A percentile compares a stretch with the other conserved stretches of the same genome.
Evolutionary conservation across 345 rosid species (phyloP).

Genomic region (Camelina sativa): DNA sequence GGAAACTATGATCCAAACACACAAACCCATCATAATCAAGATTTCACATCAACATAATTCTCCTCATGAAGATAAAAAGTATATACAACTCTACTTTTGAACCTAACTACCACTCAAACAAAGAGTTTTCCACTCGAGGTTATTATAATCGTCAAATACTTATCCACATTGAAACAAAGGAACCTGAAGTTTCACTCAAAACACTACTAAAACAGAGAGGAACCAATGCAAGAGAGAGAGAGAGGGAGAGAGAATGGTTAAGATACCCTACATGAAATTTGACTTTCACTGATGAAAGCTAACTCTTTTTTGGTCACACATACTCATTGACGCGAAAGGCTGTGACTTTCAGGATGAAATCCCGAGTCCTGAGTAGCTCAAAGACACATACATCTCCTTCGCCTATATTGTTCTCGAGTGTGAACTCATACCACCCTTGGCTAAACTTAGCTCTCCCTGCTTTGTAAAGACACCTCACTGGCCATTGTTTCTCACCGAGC

Average conservation of each 20-base stretch:
- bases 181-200: slow-evolving; percentile 35
- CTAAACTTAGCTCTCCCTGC: slow-evolving; percentile 88
- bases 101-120: slow-evolving; percentile 33
- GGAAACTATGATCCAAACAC: background rate
- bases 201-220: slow-evolving; percentile 28
- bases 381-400: slow-evolving; percentile 90
- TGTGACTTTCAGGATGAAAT: slow-evolving; percentile 75
- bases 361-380: slow-evolving; percentile 71
- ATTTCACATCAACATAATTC: slow-evolving; percentile 27
- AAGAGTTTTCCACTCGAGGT: slow-evolving; percentile 26
- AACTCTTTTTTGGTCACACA: background rate
- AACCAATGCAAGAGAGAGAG: slow-evolving; percentile 32
- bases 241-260: background rate
- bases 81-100: slow-evolving; percentile 35
- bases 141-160: slow-evolving; percentile 21
- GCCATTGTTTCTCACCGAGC: slow-evolving; percentile 75
- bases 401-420: slow-evolving; percentile 76
- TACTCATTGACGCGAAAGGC: slow-evolving; percentile 60
- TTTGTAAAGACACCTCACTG: slow-evolving; percentile 80
- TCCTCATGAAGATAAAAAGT: slow-evolving; percentile 26
- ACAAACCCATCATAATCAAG: slow-evolving; percentile 8
- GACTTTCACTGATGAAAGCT: slow-evolving; percentile 1
- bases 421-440: slow-evolving; percentile 90
- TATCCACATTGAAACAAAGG: slow-evolving; percentile 32
- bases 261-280: slow-evolving; percentile 31